Base-by-base conservation (phyloP, 2,329 filamentous ascomycete species). In the Colletotrichum magnum region DNA sequence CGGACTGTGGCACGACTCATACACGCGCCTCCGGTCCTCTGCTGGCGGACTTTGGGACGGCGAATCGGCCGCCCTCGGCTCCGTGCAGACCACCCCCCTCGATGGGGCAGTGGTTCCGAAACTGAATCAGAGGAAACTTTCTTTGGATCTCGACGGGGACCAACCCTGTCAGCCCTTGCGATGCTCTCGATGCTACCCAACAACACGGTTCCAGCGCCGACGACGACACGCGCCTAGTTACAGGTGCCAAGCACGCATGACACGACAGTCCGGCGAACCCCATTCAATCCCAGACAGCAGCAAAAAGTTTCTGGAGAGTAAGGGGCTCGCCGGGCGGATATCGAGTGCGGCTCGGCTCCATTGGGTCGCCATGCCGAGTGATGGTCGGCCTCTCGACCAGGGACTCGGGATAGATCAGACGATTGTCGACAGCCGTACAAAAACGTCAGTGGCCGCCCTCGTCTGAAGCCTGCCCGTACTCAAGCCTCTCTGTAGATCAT, bases 201-300 rank as follows among this genome's bases (percentile, higher is more conserved):
- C 62, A 21, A 56, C 56, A 36, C 62, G 62, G 62, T 41, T 69
- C 62, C 13, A 32, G 48, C n/a, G 12, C 12, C 21, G 24, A 21
- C 36, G 61, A 66, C 56, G 61, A 69, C 50, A 56, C 62, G 56
- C 32, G 36, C 41, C n/a, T 26, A 43, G 61, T 66, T 69, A 54
- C 54, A 60, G 62, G 28, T 57, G 62, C 32, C 66, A 66, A 69
- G 62, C 56, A 52, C 48, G 56, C 62, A 60, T 66, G 56, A 60
- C 50, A 65, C 60, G 53, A 54, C 21, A 48, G 12, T 50, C 61
- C 41, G 21, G 56, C 47, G 24, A 59, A 53, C 60, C 66, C 56
- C 26, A 50, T 69, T 66, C 56, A 69, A 69, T 69, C 66, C 62
- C 66, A 69, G 66, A 69, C 66, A 65, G 62, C 45, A 52, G 43